phyloP scores from a whole-genome alignment of 257 asterid species.

The Capsicum pubescens region DNA sequence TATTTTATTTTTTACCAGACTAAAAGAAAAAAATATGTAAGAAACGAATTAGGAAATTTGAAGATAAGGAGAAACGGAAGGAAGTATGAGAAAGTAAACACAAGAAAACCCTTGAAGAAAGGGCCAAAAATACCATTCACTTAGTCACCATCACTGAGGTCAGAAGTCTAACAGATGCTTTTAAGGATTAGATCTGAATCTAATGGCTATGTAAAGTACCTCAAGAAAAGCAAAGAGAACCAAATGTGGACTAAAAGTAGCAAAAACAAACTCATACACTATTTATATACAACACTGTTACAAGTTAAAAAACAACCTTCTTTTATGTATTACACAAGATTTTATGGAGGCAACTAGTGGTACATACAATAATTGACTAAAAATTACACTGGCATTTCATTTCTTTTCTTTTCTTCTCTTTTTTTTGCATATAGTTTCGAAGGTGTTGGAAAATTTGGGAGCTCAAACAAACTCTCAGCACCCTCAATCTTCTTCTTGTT shows the following conservation, averaged over 20 bases:
- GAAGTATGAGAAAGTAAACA: neutral
- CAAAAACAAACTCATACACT: constrained; percentile 56
- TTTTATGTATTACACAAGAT: constrained; percentile 55
- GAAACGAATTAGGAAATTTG: neutral
- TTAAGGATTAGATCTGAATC: constrained; percentile 51
- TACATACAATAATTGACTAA: constrained; percentile 58
- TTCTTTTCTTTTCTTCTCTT: neutral
- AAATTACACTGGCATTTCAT: constrained; percentile 28
- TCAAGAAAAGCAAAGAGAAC: neutral
- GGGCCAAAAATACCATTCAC: constrained; percentile 46
- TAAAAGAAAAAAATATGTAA: neutral
- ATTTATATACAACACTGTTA: constrained; percentile 77
- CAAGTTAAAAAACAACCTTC: constrained; percentile 49
- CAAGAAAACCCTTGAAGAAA: constrained; percentile 31
- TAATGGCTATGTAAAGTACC: constrained; percentile 34
- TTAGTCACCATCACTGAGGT: constrained; percentile 64
- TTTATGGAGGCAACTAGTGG: constrained; percentile 40
- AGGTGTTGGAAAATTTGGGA: constrained; percentile 7
- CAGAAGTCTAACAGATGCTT: constrained; percentile 50
- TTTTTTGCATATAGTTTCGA: neutral
- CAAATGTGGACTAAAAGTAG: constrained; percentile 10
- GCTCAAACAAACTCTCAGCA: neutral
- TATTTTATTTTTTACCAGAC: too few species aligned
- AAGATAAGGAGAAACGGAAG: neutral
- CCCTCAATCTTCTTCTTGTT: neutral